Evolutionary conservation across 345 rosid species (phyloP).

Genomic region (Syzygium aromaticum): DNA sequence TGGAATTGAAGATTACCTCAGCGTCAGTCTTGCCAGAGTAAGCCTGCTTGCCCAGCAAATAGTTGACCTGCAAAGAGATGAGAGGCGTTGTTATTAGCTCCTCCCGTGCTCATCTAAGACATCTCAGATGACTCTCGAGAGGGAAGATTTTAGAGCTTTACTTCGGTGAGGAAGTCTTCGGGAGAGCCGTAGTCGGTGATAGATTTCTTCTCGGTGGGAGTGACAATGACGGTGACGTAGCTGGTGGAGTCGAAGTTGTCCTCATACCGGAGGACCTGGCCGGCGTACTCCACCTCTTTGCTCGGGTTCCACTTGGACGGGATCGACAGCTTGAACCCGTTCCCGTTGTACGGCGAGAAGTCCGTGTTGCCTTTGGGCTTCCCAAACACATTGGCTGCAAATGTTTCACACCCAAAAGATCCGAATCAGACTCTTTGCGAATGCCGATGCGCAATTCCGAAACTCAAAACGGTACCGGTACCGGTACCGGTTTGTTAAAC

Average conservation of each 20-base stretch:
- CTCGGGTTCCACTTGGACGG: constrained; percentile 98
- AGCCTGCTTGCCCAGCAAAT: constrained; percentile 83
- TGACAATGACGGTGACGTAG: constrained; percentile 51
- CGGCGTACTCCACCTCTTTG: constrained; percentile 83
- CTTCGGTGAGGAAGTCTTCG: constrained; percentile 33
- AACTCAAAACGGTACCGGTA: neutral
- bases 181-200: constrained; percentile 82
- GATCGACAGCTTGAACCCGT: constrained; percentile 64
- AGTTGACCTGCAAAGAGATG: constrained; percentile 49
- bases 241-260: constrained; percentile 79
- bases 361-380: constrained; percentile 88
- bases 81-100: neutral
- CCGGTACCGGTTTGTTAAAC: neutral
- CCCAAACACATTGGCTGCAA: constrained; percentile 85
- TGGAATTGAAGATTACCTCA: constrained; percentile 40
- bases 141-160: neutral
- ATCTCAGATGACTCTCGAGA: neutral
- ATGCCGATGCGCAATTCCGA: neutral
- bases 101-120: neutral
- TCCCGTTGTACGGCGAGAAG: constrained; percentile 53
- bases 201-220: constrained; percentile 79
- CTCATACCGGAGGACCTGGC: constrained; percentile 80
- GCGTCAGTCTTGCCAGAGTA: constrained; percentile 53
- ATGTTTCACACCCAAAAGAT: too few species aligned
- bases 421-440: neutral